A percentile compares a stretch with the other conserved stretches of the same genome.
These are phyloP conservation scores for Kwoniella botswanensis DNA, from an alignment of 768 basidiomycete genomes.

Conservation along the genomic window DNA sequence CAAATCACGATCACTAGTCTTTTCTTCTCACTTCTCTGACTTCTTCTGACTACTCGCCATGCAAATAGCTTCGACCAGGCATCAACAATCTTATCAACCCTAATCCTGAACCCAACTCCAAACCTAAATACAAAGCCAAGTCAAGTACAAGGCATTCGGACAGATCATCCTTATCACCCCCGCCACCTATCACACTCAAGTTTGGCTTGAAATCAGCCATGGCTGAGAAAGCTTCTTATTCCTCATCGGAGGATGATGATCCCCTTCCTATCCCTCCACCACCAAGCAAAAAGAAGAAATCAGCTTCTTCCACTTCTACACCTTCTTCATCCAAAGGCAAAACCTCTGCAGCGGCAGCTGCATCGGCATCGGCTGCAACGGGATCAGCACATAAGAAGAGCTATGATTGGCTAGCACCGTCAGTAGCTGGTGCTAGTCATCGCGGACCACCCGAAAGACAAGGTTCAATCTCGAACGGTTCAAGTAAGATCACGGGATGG, in stretches of 20 bases:
- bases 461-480: not conserved
- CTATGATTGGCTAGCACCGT: conserved; percentile 50
- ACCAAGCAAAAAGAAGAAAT: conserved; percentile 23
- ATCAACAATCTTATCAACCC: conserved; percentile 32
- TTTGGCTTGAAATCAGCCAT: conserved; percentile 36
- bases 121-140: conserved; percentile 13
- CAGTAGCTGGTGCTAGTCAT: conserved; percentile 40
- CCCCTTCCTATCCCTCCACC: conserved; percentile 8
- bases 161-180: conserved; percentile 52
- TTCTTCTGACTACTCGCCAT: not conserved
- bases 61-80: conserved; percentile 40
- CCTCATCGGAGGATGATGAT: conserved; percentile 34
- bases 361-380: not conserved
- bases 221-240: conserved; percentile 31
- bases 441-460: conserved; percentile 40
- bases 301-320: not conserved
- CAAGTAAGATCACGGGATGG: conserved; percentile 30
- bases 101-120: conserved; percentile 2
- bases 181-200: conserved; percentile 50
- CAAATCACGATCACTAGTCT: too few species aligned
- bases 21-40: too few species aligned
- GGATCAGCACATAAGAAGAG: conserved; percentile 38
- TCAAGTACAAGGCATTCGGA: conserved; percentile 11
- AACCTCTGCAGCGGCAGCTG: not conserved
- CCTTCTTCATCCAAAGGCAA: not conserved